Evolutionary conservation across 2,329 filamentous ascomycete genomes (phyloP), one percentile per base, ranked within the genome.

Genomic region (Parasarocladium wereldwijsianum): DNA sequence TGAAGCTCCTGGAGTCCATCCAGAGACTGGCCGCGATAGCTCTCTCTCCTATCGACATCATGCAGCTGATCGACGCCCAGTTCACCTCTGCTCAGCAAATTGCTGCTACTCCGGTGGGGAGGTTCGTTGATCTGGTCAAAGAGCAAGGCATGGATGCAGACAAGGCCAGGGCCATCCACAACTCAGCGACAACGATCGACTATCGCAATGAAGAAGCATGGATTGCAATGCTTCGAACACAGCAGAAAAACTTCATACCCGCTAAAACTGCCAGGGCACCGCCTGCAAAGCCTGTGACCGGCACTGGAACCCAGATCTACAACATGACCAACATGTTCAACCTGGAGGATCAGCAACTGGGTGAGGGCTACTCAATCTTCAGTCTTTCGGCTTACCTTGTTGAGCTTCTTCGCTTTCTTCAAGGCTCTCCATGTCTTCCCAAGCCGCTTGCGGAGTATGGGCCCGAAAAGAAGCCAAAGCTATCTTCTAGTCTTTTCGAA

Each of bases 261-360:
- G 26, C 26, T 4, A 12, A 22, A 11, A 32, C 22, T 5, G 47
- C 55, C 1, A 57, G 62, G 20, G 59, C 66, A n/a, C n/a, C n/a
- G n/a, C n/a, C n/a, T n/a, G n/a, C n/a, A n/a, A n/a, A n/a, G n/a
- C n/a, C n/a, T n/a, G n/a, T n/a, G n/a, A n/a, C n/a, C n/a, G n/a
- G n/a, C n/a, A n/a, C n/a, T n/a, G n/a, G n/a, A n/a, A n/a, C n/a
- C n/a, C n/a, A n/a, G n/a, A n/a, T n/a, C n/a, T n/a, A 15, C 65
- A 73, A 5, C 64, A 68, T 23, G 74, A 18, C 10, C 16, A 28
- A 11, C 26, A 23, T 25, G 26, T 30, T 33, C 26, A 25, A 29
- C 19, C 17, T 33, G 14, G 32, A 33, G 26, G 10, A 10, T 19
- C 7, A 21, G 22, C 23, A 24, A 13, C 7, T 34, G 32, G 35